Conservation (phyloP, 495 filamentous ascomycete genomes). For the Parmelia sp. region DNA sequence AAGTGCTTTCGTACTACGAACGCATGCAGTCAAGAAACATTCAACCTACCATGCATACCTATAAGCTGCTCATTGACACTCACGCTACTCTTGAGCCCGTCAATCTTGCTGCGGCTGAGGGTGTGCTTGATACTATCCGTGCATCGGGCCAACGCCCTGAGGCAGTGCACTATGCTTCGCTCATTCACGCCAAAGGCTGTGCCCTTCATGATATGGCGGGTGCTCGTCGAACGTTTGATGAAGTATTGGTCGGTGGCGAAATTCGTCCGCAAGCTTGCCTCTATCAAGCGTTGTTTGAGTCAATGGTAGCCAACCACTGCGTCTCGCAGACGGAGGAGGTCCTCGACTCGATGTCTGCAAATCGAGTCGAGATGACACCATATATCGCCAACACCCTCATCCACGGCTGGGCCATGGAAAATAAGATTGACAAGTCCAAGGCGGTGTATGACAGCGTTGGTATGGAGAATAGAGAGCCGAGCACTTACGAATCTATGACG, state of each 20-base stretch:
- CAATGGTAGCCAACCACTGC: constrained; percentile 88
- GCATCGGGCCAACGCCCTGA: constrained; percentile 69
- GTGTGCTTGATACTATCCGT: constrained; percentile 71
- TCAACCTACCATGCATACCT: constrained; percentile 88
- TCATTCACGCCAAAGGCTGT: constrained; percentile 94
- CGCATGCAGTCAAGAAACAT: constrained; percentile 86
- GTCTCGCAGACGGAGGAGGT: constrained; percentile 69
- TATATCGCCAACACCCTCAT: constrained; percentile 99
- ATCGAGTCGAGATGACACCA: constrained; percentile 77
- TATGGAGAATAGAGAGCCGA: constrained; percentile 76
- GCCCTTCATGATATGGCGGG: constrained; percentile 84
- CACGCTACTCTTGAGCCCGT: constrained; percentile 90
- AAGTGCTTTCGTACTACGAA: constrained; percentile 93
- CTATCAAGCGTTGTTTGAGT: constrained; percentile 92
- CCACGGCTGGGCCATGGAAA: constrained; percentile 88
- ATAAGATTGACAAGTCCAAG: constrained; percentile 71
- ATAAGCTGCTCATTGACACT: constrained; percentile 94
- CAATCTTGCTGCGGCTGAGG: constrained; percentile 84
- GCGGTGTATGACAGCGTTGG: constrained; percentile 70
- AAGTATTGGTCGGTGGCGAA: constrained; percentile 57
- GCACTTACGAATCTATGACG: constrained; percentile 99
- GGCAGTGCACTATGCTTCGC: constrained; percentile 87
- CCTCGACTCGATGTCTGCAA: constrained; percentile 63
- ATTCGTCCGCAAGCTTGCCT: constrained; percentile 74
- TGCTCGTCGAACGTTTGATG: constrained; percentile 74